A percentile compares a stretch with the other conserved stretches of the same genome.
These are phyloP conservation scores for Rhinocladiella mackenziei DNA, from an alignment of 2,329 filamentous ascomycete genomes.

Conservation along the genomic window DNA sequence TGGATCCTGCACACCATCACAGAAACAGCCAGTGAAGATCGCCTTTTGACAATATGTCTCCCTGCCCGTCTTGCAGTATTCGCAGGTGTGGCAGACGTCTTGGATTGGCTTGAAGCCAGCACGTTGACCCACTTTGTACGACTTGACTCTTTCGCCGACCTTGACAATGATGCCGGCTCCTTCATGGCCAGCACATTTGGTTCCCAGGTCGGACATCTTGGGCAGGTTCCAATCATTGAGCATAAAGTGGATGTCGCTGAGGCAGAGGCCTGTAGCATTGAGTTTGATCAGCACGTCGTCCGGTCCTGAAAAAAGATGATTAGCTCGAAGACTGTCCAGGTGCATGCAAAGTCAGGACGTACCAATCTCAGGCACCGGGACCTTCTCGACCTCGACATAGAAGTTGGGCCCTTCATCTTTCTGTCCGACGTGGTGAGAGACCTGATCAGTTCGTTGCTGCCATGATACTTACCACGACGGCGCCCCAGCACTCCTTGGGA, in stretches of 20 bases:
- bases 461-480: constrained; percentile 22
- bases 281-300: constrained; percentile 56
- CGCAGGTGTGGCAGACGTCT: constrained; percentile 51
- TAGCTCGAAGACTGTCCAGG: not conserved
- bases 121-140: constrained; percentile 52
- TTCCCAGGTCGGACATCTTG: constrained; percentile 45
- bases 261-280: constrained; percentile 57
- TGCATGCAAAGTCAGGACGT: constrained; percentile 1
- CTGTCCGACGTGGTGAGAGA: constrained; percentile 8
- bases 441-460: not conserved
- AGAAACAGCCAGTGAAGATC: constrained; percentile 45
- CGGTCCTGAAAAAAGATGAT: constrained; percentile 37
- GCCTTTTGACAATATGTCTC: constrained; percentile 52
- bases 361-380: constrained; percentile 30
- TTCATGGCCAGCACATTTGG: constrained; percentile 52
- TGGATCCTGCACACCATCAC: constrained; percentile 23
- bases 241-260: constrained; percentile 57
- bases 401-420: constrained; percentile 30
- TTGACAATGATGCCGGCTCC: constrained; percentile 58
- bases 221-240: constrained; percentile 50
- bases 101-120: constrained; percentile 52
- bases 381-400: constrained; percentile 28
- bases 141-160: constrained; percentile 51
- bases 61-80: constrained; percentile 49
- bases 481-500: constrained; percentile 28